Percentiles rank a stretch among this genome's conserved stretches.
phyloP scores from a whole-genome alignment of 768 basidiomycete species.

The Lactifluus hygrophoroides region DNA sequence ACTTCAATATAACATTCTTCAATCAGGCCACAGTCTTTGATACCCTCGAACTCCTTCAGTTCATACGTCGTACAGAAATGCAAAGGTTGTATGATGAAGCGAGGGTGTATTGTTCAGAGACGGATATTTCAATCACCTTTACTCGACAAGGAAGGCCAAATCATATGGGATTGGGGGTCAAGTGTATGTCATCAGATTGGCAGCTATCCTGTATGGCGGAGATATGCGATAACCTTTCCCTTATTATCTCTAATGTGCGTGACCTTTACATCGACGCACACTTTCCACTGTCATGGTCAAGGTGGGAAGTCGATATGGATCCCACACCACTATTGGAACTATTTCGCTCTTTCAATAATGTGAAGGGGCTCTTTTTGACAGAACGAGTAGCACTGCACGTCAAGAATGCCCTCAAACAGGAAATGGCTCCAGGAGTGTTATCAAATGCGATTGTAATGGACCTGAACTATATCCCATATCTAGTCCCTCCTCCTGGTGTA shows the following conservation, averaged over 20 bases:
- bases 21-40: neutral
- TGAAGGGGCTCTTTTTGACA: neutral
- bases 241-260: neutral
- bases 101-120: neutral
- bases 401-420: neutral
- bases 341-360: neutral
- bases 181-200: neutral
- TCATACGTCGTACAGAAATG: neutral
- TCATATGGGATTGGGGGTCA: neutral
- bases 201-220: neutral
- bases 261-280: neutral
- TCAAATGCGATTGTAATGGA: no score
- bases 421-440: neutral
- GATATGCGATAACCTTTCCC: neutral
- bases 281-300: no score
- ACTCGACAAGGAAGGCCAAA: neutral
- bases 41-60: neutral
- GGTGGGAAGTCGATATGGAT: neutral
- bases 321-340: neutral
- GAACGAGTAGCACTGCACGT: neutral
- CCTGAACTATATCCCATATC: no score
- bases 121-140: neutral
- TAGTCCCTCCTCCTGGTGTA: neutral
- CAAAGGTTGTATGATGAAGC: neutral
- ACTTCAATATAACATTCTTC: neutral